Base-by-base conservation (phyloP, 805 yeast genomes). In the Candida morakotiae region DNA sequence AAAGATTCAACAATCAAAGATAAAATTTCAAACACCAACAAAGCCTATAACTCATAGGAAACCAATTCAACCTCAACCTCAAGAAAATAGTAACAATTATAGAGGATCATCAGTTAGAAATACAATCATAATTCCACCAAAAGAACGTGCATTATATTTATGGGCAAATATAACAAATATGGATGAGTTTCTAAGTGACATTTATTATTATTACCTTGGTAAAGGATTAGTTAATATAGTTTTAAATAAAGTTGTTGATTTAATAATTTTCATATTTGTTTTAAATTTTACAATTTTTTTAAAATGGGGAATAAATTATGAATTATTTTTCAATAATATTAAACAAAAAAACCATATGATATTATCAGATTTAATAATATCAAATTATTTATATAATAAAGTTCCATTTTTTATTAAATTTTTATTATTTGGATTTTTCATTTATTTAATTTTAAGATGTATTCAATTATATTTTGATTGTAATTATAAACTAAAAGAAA, bases 101-200 rank as follows among this genome's bases (percentile, higher is more conserved):
- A 35, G 26, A 35, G 29, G 33, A 34, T 20, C 28, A 33, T 21
- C 34, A 8, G 32, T 34, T 34, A 38, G 35, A 28, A 38, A 25
- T 38, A 40, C 32, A 16, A 46, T 41, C 15, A 40, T 59, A 4
- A 65, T 68, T 16, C 71, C 73, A 11, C 72, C 72, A 3, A 60
- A 58, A 33, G 96, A 89, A 53, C 66, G 87, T 34, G 95, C 98
- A 0, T 65, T 85, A 13, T 93, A 97, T 87, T 73, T 87, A 42
- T 93, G 98, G 98, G 95, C 98, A 1, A 93, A 93, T 52, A 87
- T 93, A 17, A 87, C 85, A 47, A 93, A 93, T 57, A 71, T 93
- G 56, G 99, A 93, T 62, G 74, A 78, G 31, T 93, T 91, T 50
- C 66, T 93, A 14, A 79, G 78, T 37, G 95, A 91, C 48, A 75